Conservation (phyloP, 139 green algal species). For the Chlamydomonas incerta region DNA sequence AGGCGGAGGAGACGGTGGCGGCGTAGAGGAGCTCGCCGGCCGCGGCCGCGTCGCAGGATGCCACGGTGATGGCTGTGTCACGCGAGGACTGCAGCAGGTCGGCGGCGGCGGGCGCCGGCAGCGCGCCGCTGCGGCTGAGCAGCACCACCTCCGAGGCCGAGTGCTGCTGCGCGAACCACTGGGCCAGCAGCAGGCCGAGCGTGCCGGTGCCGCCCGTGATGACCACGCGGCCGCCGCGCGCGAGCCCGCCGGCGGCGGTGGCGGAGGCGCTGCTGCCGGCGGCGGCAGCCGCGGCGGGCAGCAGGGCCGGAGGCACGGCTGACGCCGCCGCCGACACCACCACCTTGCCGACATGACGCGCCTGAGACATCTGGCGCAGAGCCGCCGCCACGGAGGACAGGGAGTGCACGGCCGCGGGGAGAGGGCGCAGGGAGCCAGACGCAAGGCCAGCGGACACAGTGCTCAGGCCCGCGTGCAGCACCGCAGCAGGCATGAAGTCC, state of each 20-base stretch:
- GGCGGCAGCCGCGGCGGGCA: neutral
- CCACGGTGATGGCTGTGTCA: slow-evolving; percentile 5
- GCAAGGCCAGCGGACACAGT: slow-evolving; percentile 65
- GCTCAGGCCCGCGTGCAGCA: slow-evolving; percentile 58
- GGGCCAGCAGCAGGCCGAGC: slow-evolving; percentile 65
- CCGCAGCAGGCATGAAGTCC: slow-evolving; percentile 79
- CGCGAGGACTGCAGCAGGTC: neutral
- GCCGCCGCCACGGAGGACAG: slow-evolving; percentile 53
- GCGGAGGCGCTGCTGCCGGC: neutral
- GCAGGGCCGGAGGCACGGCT: neutral
- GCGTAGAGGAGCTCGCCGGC: neutral
- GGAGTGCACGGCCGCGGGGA: slow-evolving; percentile 48
- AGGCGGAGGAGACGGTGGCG: neutral
- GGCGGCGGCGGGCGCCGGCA: neutral
- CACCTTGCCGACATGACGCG: slow-evolving; percentile 84
- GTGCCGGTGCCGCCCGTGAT: slow-evolving; percentile 77
- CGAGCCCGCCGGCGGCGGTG: neutral
- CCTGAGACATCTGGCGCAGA: slow-evolving; percentile 74
- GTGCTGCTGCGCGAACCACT: slow-evolving; percentile 60
- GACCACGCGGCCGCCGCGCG: slow-evolving; percentile 17
- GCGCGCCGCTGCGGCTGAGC: slow-evolving; percentile 28
- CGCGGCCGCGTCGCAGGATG: neutral
- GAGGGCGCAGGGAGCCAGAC: slow-evolving; percentile 37
- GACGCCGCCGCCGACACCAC: slow-evolving; percentile 55
- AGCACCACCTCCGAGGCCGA: slow-evolving; percentile 34